Evolutionary conservation across 441 rosid species (phyloP).

Genomic region (Breynia disticha): DNA sequence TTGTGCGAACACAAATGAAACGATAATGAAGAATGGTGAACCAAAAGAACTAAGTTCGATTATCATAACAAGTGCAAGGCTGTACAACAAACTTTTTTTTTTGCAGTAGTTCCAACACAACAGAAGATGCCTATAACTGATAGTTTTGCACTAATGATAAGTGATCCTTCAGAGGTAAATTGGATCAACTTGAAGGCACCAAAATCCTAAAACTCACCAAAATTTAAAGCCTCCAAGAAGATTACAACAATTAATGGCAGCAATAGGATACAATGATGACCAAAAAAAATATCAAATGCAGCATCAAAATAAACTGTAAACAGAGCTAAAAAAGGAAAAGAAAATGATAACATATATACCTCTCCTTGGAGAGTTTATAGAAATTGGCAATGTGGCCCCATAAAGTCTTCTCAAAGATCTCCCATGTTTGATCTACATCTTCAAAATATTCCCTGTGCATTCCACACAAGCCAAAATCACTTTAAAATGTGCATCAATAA

Average conservation of each 20-base stretch:
- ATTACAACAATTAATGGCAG: too few relatives aligned
- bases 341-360: constrained; percentile 34
- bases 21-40: background rate
- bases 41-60: background rate
- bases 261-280: background rate
- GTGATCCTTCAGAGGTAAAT: too few relatives aligned
- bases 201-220: too few relatives aligned
- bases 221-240: too few relatives aligned
- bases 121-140: too few relatives aligned
- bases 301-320: too few relatives aligned
- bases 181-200: too few relatives aligned
- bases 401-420: constrained; percentile 92
- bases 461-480: constrained; percentile 13
- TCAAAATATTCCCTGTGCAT: constrained; percentile 91
- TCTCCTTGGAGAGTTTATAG: constrained; percentile 88
- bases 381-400: constrained; percentile 88
- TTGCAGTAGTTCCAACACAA: too few relatives aligned
- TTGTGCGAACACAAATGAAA: background rate
- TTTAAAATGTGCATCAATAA: background rate
- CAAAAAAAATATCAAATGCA: background rate
- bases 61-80: too few relatives aligned
- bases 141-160: too few relatives aligned
- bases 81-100: too few relatives aligned
- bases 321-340: background rate
- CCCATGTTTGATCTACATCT: constrained; percentile 96